Percentiles rank a stretch among this genome's conserved stretches.
These are phyloP conservation scores for Colletotrichum sp. DNA, from an alignment of 2,329 filamentous ascomycete species.

Conservation along the genomic window DNA sequence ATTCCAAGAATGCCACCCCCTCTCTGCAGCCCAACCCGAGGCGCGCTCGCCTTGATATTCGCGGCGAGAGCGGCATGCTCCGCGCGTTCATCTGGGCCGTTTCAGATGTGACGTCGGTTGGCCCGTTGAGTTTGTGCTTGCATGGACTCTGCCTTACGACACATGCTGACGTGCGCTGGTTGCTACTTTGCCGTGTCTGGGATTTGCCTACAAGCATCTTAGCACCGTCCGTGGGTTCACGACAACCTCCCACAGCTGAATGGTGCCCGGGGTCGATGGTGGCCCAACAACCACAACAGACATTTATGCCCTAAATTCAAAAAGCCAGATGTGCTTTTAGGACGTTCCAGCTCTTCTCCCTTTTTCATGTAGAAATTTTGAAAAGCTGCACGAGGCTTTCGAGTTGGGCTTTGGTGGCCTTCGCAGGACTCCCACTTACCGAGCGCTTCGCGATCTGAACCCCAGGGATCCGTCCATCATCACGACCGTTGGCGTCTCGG, in stretches of 20 bases:
- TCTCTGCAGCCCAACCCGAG: neutral
- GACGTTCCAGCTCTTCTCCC: neutral
- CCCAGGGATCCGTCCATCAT: neutral
- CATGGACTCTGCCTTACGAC: constrained; percentile 8
- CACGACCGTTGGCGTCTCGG: neutral
- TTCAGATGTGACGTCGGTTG: constrained; percentile 19
- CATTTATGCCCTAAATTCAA: neutral
- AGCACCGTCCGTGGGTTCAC: constrained; percentile 17
- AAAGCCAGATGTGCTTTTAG: neutral
- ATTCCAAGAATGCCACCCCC: neutral
- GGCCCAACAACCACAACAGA: neutral
- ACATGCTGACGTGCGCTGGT: neutral
- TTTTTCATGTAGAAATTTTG: neutral
- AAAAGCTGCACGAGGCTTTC: neutral
- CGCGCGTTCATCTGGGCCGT: constrained; percentile 9
- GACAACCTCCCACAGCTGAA: neutral
- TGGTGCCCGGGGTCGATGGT: neutral
- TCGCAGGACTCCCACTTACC: neutral
- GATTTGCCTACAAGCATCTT: constrained; percentile 12
- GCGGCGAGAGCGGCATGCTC: neutral
- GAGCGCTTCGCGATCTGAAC: neutral
- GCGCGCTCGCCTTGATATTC: neutral
- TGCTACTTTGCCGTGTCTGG: constrained; percentile 3
- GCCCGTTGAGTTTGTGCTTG: constrained; percentile 7
- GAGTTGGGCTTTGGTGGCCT: neutral